These are phyloP conservation scores for Hypoxylon subgilvum DNA, from an alignment of 495 filamentous ascomycete genomes.

Conservation along the genomic window DNA sequence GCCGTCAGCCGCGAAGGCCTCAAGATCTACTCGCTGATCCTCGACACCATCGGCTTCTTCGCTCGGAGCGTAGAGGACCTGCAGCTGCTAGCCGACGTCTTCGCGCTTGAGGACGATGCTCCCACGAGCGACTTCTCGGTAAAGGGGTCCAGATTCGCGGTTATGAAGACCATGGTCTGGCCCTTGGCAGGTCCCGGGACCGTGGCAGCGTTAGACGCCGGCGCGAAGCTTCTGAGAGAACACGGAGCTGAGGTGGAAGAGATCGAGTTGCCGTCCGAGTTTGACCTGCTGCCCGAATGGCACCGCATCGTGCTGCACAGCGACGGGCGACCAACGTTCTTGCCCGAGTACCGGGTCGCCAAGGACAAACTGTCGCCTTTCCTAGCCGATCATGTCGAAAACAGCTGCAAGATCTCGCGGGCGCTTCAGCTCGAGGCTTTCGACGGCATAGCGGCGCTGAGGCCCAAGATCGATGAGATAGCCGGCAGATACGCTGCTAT, in stretches of 20 bases:
- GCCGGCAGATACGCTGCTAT: slow-evolving; percentile 54
- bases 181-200: slow-evolving; percentile 55
- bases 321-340: slow-evolving; percentile 53
- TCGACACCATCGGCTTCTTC: slow-evolving; percentile 62
- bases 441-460: slow-evolving; percentile 52
- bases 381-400: slow-evolving; percentile 53
- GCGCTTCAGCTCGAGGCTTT: slow-evolving; percentile 51
- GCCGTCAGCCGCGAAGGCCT: slow-evolving; percentile 60
- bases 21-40: slow-evolving; percentile 53
- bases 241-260: slow-evolving; percentile 56
- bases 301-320: slow-evolving; percentile 47
- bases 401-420: slow-evolving; percentile 42
- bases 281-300: slow-evolving; percentile 50
- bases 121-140: slow-evolving; percentile 42
- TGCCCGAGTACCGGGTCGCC: slow-evolving; percentile 51
- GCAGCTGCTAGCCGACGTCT: slow-evolving; percentile 53
- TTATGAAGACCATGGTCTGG: slow-evolving; percentile 58
- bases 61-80: slow-evolving; percentile 58
- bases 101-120: slow-evolving; percentile 56
- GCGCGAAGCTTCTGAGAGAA: slow-evolving; percentile 43
- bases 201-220: slow-evolving; percentile 49
- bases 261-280: slow-evolving; percentile 53
- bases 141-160: slow-evolving; percentile 52
- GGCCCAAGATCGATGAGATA: slow-evolving; percentile 55
- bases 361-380: slow-evolving; percentile 48